Percentiles rank a stretch among this genome's conserved stretches.
Conservation (phyloP, 345 rosid genomes). For the Brassica cretica region DNA sequence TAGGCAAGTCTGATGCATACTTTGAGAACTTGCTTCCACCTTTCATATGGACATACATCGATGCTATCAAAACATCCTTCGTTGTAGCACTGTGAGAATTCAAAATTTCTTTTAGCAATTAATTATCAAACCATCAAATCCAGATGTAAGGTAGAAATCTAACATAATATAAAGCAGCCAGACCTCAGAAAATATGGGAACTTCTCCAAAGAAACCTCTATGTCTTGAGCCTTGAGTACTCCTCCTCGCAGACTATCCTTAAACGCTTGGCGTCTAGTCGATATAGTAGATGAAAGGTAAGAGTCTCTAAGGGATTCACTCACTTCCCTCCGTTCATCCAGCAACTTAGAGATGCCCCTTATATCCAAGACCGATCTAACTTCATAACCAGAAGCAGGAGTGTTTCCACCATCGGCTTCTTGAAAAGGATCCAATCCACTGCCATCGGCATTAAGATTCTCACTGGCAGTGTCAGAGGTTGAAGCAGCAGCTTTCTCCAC, state of each 20-base stretch:
- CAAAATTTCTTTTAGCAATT: constrained; percentile 14
- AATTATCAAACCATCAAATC: constrained; percentile 8
- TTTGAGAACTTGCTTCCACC: constrained; percentile 66
- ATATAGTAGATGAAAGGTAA: constrained; percentile 51
- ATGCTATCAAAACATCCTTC: constrained; percentile 75
- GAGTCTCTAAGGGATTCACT: constrained; percentile 53
- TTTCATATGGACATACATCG: constrained; percentile 79
- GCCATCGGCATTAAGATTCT: constrained; percentile 50
- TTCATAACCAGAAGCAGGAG: constrained; percentile 55
- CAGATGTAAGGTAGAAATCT: neutral
- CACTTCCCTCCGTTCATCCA: constrained; percentile 63
- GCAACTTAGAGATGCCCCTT: constrained; percentile 55
- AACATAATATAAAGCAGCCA: constrained; percentile 31
- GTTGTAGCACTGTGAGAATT: constrained; percentile 72
- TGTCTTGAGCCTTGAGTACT: constrained; percentile 57
- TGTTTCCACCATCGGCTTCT: constrained; percentile 55
- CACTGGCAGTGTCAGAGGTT: constrained; percentile 40
- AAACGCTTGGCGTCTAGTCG: constrained; percentile 62
- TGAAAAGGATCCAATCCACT: constrained; percentile 56
- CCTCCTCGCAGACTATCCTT: constrained; percentile 74
- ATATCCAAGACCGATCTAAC: constrained; percentile 67
- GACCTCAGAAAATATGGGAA: constrained; percentile 94
- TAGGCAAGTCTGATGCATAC: constrained; percentile 70
- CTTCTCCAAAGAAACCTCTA: constrained; percentile 74
- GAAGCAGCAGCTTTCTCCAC: constrained; percentile 49